These are phyloP conservation scores for Globisporangium abappressorium DNA, from an alignment of 352 stramenopile genomes.

Conservation along the genomic window DNA sequence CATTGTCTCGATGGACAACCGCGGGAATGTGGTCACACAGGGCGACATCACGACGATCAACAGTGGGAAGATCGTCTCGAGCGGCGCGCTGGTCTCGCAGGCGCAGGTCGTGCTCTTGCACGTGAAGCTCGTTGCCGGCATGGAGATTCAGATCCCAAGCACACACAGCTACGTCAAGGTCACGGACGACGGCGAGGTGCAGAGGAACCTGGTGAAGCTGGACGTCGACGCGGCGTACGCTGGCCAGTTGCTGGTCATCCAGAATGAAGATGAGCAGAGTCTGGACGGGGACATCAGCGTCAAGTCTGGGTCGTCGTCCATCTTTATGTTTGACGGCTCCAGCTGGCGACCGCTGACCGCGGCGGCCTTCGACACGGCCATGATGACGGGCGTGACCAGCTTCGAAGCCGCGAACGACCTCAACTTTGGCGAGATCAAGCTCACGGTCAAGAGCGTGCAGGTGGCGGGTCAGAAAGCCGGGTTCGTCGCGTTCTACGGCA, in stretches of 20 bases:
- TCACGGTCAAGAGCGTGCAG: conserved; percentile 66
- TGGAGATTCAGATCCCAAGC: conserved; percentile 45
- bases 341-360: conserved; percentile 64
- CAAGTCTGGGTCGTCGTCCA: conserved; percentile 43
- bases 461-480: conserved; percentile 49
- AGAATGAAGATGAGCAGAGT: conserved; percentile 67
- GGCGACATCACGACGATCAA: conserved; percentile 47
- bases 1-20: conserved; percentile 45
- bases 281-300: conserved; percentile 51
- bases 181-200: conserved; percentile 38
- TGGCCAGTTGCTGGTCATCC: conserved; percentile 69
- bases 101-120: conserved; percentile 52
- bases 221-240: conserved; percentile 36
- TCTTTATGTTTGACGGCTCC: conserved; percentile 67
- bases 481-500: conserved; percentile 67
- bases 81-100: conserved; percentile 47
- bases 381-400: conserved; percentile 51
- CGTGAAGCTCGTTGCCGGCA: conserved; percentile 32
- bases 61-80: conserved; percentile 47
- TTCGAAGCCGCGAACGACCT: conserved; percentile 68
- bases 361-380: conserved; percentile 59
- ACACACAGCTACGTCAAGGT: conserved; percentile 73
- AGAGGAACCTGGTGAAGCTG: conserved; percentile 37
- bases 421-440: conserved; percentile 68
- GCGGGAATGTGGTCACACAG: conserved; percentile 40